Evolutionary conservation across 257 asterid species (phyloP).

Genomic region (Buddleja alternifolia): DNA sequence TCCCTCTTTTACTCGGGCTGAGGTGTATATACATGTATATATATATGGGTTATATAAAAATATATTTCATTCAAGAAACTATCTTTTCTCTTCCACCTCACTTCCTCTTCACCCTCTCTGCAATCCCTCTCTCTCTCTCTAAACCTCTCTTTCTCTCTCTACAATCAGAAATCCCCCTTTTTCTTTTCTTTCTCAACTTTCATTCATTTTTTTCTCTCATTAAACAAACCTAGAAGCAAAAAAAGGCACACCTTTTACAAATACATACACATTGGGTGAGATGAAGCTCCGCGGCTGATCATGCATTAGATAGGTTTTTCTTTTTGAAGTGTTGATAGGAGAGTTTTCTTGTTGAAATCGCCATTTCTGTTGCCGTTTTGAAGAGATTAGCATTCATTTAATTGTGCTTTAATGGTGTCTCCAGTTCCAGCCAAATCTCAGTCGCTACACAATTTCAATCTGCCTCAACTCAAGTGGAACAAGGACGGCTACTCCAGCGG

Average conservation of each 20-base stretch:
- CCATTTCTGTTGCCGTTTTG: background rate
- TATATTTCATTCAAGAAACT: background rate
- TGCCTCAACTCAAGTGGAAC: slow-evolving; percentile 51
- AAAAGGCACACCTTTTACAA: background rate
- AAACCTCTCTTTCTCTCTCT: background rate
- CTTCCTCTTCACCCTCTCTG: slow-evolving; percentile 3
- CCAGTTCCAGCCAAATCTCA: slow-evolving; percentile 43
- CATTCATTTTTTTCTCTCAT: slow-evolving; percentile 6
- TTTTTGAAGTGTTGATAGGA: background rate
- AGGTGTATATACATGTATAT: background rate
- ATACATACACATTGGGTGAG: background rate
- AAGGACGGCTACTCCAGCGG: slow-evolving; percentile 33
- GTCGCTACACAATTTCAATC: slow-evolving; percentile 53
- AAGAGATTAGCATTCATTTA: background rate
- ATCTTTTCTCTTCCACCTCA: slow-evolving; percentile 11
- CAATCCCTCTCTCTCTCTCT: background rate
- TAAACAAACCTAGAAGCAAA: background rate
- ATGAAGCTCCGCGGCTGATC: slow-evolving; percentile 16
- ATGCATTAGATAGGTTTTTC: background rate
- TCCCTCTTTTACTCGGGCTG: background rate
- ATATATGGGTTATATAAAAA: background rate
- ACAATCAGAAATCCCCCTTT: background rate
- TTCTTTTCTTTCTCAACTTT: background rate
- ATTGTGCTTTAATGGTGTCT: slow-evolving; percentile 33
- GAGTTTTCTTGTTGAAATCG: background rate